Base-by-base conservation (phyloP, 441 rosid species). In the Aquilaria agallochum region DNA sequence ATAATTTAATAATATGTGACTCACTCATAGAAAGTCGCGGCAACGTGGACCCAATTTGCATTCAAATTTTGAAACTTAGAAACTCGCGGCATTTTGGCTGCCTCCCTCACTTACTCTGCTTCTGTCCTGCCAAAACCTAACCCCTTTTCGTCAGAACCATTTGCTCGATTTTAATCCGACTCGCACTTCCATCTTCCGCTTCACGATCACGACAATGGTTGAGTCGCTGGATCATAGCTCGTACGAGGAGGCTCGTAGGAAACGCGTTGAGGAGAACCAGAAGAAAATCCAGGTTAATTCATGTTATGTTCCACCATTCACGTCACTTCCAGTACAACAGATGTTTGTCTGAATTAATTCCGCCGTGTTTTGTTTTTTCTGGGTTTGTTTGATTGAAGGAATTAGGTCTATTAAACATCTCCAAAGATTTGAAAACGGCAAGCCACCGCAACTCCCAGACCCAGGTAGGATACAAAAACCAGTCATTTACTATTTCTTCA, bases 241-340 rank as follows among this genome's bases (percentile, higher is more conserved):
- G 1, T 80, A 81, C 31, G 91, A 85, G 44, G 83, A 78, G 34
- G 72, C 73, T 69, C 82, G 89, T 50, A 79, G 76, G 63, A 70
- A 67, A 50, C 84, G 83, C n/a, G 74, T 81, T 2, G 48, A 74
- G 58, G 80, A 81, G 73, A 85, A 85, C 71, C 69, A 60, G 49
- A 76, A 68, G 72, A 74, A 78, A 31, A 68, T 85, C 44, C 62
- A 85, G 81, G 91, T 77, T 9, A 14, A 6, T 5, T 5, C 3
- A n/a, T 14, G 27, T n/a, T 3, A 13, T 10, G 11, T 50, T 55
- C 58, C 14, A 7, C 0, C 46, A n/a, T 40, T 54, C 31, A 27
- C 2, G 3, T 67, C 42, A 50, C 65, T 9, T 20, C 27, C 27
- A 20, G 1, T 20, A 20, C 27, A 20, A 20, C 27, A 20, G 27